Base-by-base conservation (phyloP, 306 rosid genomes). In the Malus asiatica region DNA sequence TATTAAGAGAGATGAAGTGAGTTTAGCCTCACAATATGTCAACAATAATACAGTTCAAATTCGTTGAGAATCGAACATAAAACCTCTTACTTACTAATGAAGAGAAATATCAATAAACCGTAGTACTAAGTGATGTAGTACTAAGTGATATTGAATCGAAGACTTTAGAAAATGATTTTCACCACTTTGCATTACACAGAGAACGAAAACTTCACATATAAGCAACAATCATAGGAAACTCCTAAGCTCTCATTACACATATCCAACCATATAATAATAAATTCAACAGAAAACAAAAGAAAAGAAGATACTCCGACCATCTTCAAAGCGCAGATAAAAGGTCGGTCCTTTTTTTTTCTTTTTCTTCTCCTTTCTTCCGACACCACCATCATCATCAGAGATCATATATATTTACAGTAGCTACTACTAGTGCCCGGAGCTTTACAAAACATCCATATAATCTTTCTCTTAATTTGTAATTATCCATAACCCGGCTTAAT, bases 1-100 rank as follows among this genome's bases (percentile, higher is more conserved):
- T 2, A 30, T 4, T 30, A 3, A 30, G 4, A 3, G 2, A 0
- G 32, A 30, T 4, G 0, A 0, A 32, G 35, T 32, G 6, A 0
- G 35, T 1, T 32, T 32, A 32, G 1, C 35, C 35, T 32, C 6
- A 4, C 6, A 32, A 32, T 32, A 32, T 32, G 6, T 4, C 4
- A 32, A 6, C 6, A 5, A 32, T 32, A 32, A 4, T 32, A 0
- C 3, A 32, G 6, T 32, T 32, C 35, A 32, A 32, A 32, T 32
- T 32, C 6, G 35, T 2, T 32, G 6, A 32, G 6, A 32, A 32
- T 32, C 35, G 35, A 32, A 32, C 35, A 0, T 32, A 32, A 32
- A 32, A 32, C 1, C 35, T 32, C 6, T 4, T 5, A 4, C 35
- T 4, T 32, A 32, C 35, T 4, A 32, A 5, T 32, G 4, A 4